Percentiles rank a stretch among this genome's conserved stretches.
Evolutionary conservation across 495 filamentous ascomycete genomes (phyloP).

Genomic region (Hypoxylon subgilvum): DNA sequence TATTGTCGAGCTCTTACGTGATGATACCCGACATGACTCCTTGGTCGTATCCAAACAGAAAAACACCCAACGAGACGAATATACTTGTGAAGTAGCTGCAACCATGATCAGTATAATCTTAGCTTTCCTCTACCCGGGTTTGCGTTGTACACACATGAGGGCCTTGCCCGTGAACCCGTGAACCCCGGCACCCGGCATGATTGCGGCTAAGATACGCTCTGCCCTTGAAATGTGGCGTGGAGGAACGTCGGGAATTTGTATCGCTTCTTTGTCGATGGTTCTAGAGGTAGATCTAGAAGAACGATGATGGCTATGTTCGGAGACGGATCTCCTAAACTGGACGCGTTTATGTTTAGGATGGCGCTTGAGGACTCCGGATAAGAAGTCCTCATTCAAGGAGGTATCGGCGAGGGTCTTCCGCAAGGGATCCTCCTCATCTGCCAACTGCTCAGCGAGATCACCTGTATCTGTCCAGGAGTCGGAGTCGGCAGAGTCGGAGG

Average conservation of each 20-base stretch:
- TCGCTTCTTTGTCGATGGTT: slow-evolving; percentile 76
- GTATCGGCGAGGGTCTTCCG: slow-evolving; percentile 67
- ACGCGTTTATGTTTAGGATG: slow-evolving; percentile 54
- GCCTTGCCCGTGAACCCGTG: slow-evolving; percentile 96
- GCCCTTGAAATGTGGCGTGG: slow-evolving; percentile 65
- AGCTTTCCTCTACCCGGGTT: background rate
- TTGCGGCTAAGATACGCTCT: slow-evolving; percentile 72
- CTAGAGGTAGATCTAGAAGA: slow-evolving; percentile 39
- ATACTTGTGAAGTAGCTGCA: slow-evolving; percentile 93
- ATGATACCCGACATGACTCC: slow-evolving; percentile 99
- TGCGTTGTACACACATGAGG: slow-evolving; percentile 71
- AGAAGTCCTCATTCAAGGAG: slow-evolving; percentile 61
- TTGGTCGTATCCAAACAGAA: slow-evolving; percentile 98
- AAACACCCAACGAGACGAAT: slow-evolving; percentile 96
- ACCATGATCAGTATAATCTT: slow-evolving; percentile 45
- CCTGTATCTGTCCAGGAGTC: slow-evolving; percentile 94
- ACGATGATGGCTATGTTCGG: slow-evolving; percentile 37
- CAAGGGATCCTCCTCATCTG: slow-evolving; percentile 79
- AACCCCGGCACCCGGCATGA: slow-evolving; percentile 84
- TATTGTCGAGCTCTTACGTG: slow-evolving; percentile 51
- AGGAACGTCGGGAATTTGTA: slow-evolving; percentile 75
- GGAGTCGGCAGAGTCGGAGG: slow-evolving; percentile 65
- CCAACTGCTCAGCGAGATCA: slow-evolving; percentile 88
- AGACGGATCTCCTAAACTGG: slow-evolving; percentile 50
- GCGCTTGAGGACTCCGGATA: slow-evolving; percentile 55